Percentiles rank a stretch among this genome's conserved stretches.
Evolutionary conservation across 2,329 filamentous ascomycete genomes (phyloP).

Genomic region (Lecanicillium sp.): DNA sequence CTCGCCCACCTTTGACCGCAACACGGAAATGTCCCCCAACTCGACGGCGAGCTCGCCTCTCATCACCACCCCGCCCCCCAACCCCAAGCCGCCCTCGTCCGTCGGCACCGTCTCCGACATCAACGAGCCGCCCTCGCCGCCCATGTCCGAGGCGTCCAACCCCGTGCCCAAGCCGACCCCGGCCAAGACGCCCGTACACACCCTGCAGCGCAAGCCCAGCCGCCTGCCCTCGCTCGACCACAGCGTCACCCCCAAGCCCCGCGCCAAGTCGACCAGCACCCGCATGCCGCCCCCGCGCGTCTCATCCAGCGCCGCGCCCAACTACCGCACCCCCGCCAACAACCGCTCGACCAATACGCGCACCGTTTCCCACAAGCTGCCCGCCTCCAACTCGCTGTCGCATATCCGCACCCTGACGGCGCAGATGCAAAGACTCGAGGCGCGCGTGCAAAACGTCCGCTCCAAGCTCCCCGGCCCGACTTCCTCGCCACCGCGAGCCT

Average conservation of each 20-base stretch:
- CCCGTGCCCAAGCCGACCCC: slow-evolving; percentile 48
- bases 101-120: slow-evolving; percentile 56
- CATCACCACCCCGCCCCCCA: slow-evolving; percentile 74
- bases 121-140: slow-evolving; percentile 85
- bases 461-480: slow-evolving; percentile 84
- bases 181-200: slow-evolving; percentile 28
- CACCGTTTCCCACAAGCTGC: slow-evolving; percentile 43
- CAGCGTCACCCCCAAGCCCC: slow-evolving; percentile 52
- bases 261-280: slow-evolving; percentile 37
- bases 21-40: slow-evolving; percentile 66
- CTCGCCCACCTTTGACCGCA: slow-evolving; percentile 67
- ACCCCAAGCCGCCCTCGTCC: slow-evolving; percentile 53
- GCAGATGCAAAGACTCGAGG: slow-evolving; percentile 95
- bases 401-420: slow-evolving; percentile 92
- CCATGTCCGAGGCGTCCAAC: slow-evolving; percentile 78
- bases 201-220: slow-evolving; percentile 35
- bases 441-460: slow-evolving; percentile 82
- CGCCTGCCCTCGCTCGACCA: slow-evolving; percentile 51
- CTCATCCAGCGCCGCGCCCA: slow-evolving; percentile 40
- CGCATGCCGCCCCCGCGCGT: slow-evolving; percentile 35
- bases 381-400: slow-evolving; percentile 66
- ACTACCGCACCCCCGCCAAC: slow-evolving; percentile 42
- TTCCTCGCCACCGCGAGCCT: slow-evolving; percentile 70
- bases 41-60: slow-evolving; percentile 91
- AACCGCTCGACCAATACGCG: slow-evolving; percentile 48